phyloP scores from a whole-genome alignment of 2,329 filamentous ascomycete genomes.

The Coniella lustricola region DNA sequence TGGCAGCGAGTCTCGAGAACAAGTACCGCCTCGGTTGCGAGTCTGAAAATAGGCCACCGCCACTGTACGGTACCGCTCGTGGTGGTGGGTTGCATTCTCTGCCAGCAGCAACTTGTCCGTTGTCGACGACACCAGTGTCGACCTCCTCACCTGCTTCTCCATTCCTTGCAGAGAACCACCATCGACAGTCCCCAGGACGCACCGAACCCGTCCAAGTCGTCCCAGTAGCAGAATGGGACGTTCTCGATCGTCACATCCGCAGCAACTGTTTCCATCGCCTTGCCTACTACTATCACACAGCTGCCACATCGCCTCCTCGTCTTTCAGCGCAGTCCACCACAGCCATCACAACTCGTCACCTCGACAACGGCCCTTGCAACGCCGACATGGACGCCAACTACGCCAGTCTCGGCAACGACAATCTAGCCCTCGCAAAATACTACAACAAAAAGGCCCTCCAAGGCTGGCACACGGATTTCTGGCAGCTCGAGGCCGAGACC shows the following conservation, averaged over 20 bases:
- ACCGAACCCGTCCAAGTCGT: neutral
- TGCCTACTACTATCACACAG: conserved; percentile 1
- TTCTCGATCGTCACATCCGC: conserved; percentile 16
- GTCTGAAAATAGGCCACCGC: neutral
- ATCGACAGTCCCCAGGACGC: too few species aligned
- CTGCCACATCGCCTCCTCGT: too few species aligned
- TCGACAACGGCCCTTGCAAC: too few species aligned
- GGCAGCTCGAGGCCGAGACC: conserved; percentile 15
- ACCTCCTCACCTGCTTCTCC: neutral
- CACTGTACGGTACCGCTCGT: neutral
- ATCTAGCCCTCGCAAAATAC: neutral
- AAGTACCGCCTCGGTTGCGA: conserved; percentile 10
- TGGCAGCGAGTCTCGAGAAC: conserved; percentile 6
- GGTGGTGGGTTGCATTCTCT: neutral
- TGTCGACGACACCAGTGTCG: neutral
- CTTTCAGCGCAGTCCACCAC: too few species aligned
- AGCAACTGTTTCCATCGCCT: conserved; percentile 16
- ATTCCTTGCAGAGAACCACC: neutral
- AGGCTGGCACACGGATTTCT: conserved; percentile 13
- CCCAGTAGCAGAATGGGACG: conserved; percentile 10
- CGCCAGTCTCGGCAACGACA: neutral
- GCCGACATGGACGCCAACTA: too few species aligned
- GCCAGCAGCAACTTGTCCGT: neutral
- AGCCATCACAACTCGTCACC: too few species aligned
- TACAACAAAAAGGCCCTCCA: conserved; percentile 7